phyloP scores from a whole-genome alignment of 73 alveolate species.

The Paramecium sonneborni region DNA sequence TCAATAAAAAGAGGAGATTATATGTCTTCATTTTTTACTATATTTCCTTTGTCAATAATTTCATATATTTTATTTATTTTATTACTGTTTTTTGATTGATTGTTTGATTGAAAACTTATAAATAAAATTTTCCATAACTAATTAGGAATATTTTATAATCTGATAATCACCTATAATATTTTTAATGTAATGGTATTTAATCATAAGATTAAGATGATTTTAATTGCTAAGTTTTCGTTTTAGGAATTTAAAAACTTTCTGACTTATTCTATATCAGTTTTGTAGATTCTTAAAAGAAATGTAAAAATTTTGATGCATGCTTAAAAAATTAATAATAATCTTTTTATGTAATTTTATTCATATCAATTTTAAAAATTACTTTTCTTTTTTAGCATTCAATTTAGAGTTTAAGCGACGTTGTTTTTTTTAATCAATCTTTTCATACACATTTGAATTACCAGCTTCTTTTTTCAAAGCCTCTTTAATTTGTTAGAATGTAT shows the following conservation, averaged over 20 bases:
- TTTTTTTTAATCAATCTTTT: conserved; percentile 11
- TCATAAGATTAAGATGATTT: no score
- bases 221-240: no score
- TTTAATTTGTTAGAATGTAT: conserved; percentile 11
- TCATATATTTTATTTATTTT: not conserved
- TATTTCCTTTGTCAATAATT: no score
- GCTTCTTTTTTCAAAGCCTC: not conserved
- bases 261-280: no score
- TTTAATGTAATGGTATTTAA: not conserved
- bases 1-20: not conserved
- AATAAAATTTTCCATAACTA: conserved; percentile 9
- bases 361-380: not conserved
- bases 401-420: not conserved
- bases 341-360: no score
- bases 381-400: not conserved
- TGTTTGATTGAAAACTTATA: not conserved
- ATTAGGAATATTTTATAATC: not conserved
- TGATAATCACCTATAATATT: not conserved
- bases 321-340: no score
- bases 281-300: no score
- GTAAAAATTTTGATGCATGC: no score
- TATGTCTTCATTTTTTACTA: not conserved
- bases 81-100: not conserved
- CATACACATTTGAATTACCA: not conserved
- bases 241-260: no score